These are phyloP conservation scores for Nothophoma quercina DNA, from an alignment of 2,329 filamentous ascomycete species.

Conservation along the genomic window DNA sequence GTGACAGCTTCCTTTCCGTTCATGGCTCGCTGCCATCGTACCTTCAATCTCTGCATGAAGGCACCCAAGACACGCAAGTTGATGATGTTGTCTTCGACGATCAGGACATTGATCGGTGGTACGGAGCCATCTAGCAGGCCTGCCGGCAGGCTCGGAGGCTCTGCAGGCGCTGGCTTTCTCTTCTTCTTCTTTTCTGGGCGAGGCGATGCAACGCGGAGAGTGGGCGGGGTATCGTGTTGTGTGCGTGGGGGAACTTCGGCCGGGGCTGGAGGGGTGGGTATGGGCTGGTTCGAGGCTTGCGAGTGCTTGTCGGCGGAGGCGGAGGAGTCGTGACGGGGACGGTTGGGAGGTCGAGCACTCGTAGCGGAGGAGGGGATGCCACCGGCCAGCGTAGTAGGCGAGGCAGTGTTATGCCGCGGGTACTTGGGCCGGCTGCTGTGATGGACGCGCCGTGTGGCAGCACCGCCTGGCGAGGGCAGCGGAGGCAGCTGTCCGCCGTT, in stretches of 20 bases:
- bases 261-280: constrained; percentile 62
- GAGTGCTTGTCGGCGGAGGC: constrained; percentile 55
- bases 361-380: constrained; percentile 52
- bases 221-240: constrained; percentile 54
- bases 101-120: constrained; percentile 94
- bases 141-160: constrained; percentile 58
- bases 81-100: constrained; percentile 99
- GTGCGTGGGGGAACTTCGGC: constrained; percentile 52
- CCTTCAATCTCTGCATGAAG: constrained; percentile 94
- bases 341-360: constrained; percentile 35
- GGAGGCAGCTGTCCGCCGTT: constrained; percentile 77
- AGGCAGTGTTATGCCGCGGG: constrained; percentile 78
- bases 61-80: constrained; percentile 92
- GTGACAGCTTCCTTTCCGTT: constrained; percentile 91
- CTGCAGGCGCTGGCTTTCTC: constrained; percentile 51
- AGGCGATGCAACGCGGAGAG: constrained; percentile 59
- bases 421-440: constrained; percentile 69
- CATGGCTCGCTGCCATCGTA: constrained; percentile 96
- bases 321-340: constrained; percentile 51
- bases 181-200: constrained; percentile 58
- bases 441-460: constrained; percentile 39
- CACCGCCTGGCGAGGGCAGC: constrained; percentile 81
- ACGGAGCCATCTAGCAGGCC: constrained; percentile 78
- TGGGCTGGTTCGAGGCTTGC: constrained; percentile 57
- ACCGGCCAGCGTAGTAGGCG: constrained; percentile 70